Evolutionary conservation across 257 asterid genomes (phyloP).

Genomic region (Solanum medicagineum): DNA sequence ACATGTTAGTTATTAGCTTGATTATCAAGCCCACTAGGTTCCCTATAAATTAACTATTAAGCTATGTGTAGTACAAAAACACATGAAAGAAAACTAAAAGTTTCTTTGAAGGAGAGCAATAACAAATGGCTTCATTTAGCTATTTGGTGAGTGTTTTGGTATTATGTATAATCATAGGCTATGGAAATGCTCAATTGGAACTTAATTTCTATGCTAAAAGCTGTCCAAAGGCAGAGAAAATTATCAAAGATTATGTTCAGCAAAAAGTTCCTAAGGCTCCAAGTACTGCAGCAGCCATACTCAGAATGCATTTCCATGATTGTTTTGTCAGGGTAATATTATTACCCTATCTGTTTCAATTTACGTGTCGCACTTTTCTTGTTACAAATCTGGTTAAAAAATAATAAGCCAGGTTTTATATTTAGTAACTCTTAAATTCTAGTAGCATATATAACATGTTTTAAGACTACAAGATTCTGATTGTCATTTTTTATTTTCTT

Average conservation of each 20-base stretch:
- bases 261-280: slow-evolving; percentile 54
- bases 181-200: slow-evolving; percentile 24
- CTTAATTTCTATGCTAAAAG: slow-evolving; percentile 37
- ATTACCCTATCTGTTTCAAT: not conserved
- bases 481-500: not conserved
- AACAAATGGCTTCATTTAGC: slow-evolving; percentile 3
- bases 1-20: not conserved
- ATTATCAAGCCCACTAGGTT: not conserved
- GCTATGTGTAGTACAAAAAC: not conserved
- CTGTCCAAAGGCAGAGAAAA: slow-evolving; percentile 56
- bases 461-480: fast-evolving
- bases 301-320: slow-evolving; percentile 35
- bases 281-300: slow-evolving; percentile 40
- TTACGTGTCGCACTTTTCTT: not conserved
- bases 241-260: slow-evolving; percentile 33
- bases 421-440: not conserved
- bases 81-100: not conserved
- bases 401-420: no score
- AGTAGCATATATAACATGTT: not conserved
- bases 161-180: slow-evolving; percentile 1
- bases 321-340: slow-evolving; percentile 25
- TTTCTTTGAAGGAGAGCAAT: not conserved
- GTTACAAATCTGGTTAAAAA: not conserved
- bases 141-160: slow-evolving; percentile 1
- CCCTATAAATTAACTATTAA: not conserved